Evolutionary conservation across 2,329 filamentous ascomycete genomes (phyloP).

Genomic region (Nakataea oryzae): DNA sequence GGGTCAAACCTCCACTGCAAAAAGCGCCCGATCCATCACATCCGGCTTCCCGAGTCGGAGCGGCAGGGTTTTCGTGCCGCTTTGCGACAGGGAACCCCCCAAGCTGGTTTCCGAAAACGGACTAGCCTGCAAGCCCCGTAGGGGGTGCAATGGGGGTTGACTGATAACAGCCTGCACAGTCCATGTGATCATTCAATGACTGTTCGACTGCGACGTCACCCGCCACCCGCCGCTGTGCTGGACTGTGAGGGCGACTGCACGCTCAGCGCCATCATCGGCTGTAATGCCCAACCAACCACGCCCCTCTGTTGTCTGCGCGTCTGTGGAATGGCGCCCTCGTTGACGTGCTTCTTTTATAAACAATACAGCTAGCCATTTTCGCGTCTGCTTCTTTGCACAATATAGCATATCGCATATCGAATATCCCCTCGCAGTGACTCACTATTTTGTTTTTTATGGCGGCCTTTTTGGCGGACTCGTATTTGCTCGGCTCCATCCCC

Average conservation of each 20-base stretch:
- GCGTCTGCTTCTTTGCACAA: neutral
- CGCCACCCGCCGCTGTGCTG: neutral
- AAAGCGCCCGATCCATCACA: neutral
- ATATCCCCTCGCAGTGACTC: neutral
- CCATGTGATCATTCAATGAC: neutral
- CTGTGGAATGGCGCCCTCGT: neutral
- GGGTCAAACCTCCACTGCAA: no score
- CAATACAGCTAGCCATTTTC: neutral
- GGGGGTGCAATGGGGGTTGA: neutral
- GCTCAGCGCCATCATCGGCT: neutral
- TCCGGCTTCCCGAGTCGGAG: no score
- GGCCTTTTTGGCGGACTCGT: neutral
- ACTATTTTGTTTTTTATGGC: neutral
- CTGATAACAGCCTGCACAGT: neutral
- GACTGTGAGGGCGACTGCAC: neutral
- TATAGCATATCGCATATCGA: no score
- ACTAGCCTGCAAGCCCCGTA: neutral
- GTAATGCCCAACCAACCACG: neutral
- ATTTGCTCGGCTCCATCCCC: neutral
- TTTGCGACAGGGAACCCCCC: neutral
- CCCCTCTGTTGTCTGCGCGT: neutral
- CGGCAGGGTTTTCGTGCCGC: no score
- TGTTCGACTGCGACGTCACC: neutral
- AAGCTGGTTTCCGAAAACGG: constrained; percentile 4
- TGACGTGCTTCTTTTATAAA: neutral